Conservation (phyloP, 345 rosid species). For the Citrus trifoliata region DNA sequence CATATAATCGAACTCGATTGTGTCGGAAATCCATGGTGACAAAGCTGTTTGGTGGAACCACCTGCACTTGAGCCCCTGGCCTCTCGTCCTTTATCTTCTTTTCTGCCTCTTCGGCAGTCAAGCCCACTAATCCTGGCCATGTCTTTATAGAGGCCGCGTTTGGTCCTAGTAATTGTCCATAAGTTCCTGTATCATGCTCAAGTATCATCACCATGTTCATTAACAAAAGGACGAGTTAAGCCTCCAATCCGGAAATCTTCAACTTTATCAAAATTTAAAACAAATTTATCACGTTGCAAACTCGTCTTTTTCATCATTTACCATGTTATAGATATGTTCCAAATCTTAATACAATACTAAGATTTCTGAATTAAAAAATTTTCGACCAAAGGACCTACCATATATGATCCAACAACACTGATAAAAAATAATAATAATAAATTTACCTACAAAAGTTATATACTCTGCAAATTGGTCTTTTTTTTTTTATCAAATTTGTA, state of each 20-base stretch:
- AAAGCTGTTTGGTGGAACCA: slow-evolving; percentile 29
- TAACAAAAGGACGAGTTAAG: neutral
- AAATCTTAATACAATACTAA: no score
- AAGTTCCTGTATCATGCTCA: slow-evolving; percentile 17
- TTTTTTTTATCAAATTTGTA: no score
- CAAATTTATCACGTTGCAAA: no score
- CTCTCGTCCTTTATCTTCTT: slow-evolving; percentile 45
- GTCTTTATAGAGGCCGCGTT: slow-evolving; percentile 17
- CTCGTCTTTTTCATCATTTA: no score
- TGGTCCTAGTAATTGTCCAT: slow-evolving; percentile 20
- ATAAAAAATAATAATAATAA: neutral
- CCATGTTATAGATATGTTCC: no score
- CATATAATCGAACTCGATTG: slow-evolving; percentile 34
- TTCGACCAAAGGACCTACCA: no score
- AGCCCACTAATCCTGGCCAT: slow-evolving; percentile 61
- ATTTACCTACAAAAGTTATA: neutral
- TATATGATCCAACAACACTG: no score
- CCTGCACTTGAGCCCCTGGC: slow-evolving; percentile 31
- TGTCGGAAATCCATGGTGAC: slow-evolving; percentile 37
- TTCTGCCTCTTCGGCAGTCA: slow-evolving; percentile 42
- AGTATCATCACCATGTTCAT: neutral
- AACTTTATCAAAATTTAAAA: no score
- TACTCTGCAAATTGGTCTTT: neutral
- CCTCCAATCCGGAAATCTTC: no score
- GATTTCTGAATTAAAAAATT: no score